phyloP scores from a whole-genome alignment of 2,329 filamentous ascomycete genomes.

The Cordyceps farinosa region DNA sequence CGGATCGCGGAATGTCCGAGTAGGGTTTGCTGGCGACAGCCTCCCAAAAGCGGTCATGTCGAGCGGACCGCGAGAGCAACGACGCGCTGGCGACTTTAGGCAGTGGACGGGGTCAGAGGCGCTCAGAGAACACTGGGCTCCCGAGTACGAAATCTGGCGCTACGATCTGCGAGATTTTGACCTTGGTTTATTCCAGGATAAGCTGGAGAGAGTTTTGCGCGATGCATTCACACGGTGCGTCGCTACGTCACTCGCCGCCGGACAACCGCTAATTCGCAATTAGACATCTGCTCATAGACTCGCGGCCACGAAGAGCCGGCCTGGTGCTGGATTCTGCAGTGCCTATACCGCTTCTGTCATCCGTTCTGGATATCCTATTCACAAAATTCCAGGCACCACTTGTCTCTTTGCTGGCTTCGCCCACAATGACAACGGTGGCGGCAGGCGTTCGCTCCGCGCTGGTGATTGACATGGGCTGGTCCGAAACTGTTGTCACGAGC shows the following conservation, averaged over 20 bases:
- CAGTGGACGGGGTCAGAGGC: constrained; percentile 57
- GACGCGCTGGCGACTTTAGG: constrained; percentile 77
- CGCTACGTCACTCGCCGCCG: constrained; percentile 25
- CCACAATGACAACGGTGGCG: constrained; percentile 69
- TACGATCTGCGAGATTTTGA: constrained; percentile 71
- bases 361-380: constrained; percentile 75
- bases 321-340: constrained; percentile 74
- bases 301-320: constrained; percentile 69
- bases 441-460: constrained; percentile 84
- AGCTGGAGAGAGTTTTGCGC: constrained; percentile 76
- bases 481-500: constrained; percentile 79
- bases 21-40: constrained; percentile 83
- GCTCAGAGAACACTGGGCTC: constrained; percentile 53
- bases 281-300: constrained; percentile 66
- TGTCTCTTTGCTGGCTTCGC: constrained; percentile 74
- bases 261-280: background rate
- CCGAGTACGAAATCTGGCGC: constrained; percentile 71
- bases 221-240: constrained; percentile 78
- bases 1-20: constrained; percentile 71
- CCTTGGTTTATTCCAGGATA: constrained; percentile 77
- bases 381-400: constrained; percentile 73
- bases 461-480: constrained; percentile 89
- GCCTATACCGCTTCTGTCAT: constrained; percentile 73
- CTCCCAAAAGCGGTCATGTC: constrained; percentile 66
- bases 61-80: constrained; percentile 72